phyloP scores from a whole-genome alignment of 2,329 filamentous ascomycete genomes.

The Trichoderma sp. region DNA sequence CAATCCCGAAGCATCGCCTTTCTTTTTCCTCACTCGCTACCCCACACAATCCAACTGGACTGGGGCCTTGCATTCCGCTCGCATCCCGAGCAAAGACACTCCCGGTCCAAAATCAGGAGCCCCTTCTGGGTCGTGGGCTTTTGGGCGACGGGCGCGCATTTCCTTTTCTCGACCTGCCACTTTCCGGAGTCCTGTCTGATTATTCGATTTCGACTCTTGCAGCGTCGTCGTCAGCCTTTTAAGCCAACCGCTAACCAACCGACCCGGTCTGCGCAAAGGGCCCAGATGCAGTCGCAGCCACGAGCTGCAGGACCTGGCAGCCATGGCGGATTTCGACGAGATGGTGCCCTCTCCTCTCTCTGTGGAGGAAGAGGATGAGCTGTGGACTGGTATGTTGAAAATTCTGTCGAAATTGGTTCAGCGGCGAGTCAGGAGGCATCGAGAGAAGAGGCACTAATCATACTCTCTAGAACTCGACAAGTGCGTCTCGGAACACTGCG shows the following conservation, averaged over 20 bases:
- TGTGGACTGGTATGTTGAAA: constrained; percentile 74
- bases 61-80: constrained; percentile 14
- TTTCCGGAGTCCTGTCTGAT: neutral
- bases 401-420: neutral
- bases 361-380: constrained; percentile 80
- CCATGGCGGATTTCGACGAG: constrained; percentile 65
- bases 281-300: constrained; percentile 44
- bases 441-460: neutral
- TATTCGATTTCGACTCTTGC: neutral
- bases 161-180: neutral
- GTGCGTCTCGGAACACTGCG: constrained; percentile 53
- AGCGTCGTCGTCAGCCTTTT: neutral
- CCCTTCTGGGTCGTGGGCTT: constrained; percentile 1
- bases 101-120: constrained; percentile 15
- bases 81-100: constrained; percentile 5
- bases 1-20: constrained; percentile 24
- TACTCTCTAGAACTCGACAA: constrained; percentile 50
- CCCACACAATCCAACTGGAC: constrained; percentile 18
- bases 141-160: neutral
- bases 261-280: constrained; percentile 28
- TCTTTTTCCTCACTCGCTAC: constrained; percentile 7
- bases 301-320: constrained; percentile 39
- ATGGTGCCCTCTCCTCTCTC: constrained; percentile 55
- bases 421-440: neutral
- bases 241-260: neutral